A percentile compares a stretch with the other conserved stretches of the same genome.
Conservation (phyloP, 441 rosid genomes). For the Arabidopsis lyrata region DNA sequence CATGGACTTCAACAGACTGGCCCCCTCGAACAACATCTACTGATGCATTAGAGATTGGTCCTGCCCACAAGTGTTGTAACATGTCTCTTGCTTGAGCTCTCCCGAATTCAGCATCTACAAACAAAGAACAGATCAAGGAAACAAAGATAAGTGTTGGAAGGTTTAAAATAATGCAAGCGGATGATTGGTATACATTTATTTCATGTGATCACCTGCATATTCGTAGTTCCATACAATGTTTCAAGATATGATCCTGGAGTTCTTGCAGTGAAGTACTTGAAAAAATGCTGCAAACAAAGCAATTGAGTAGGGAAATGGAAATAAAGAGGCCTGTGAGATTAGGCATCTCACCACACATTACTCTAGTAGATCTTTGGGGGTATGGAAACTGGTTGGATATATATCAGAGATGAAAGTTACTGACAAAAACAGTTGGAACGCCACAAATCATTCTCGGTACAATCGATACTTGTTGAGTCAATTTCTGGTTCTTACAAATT, state of each 20-base stretch:
- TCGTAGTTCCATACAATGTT: constrained; percentile 89
- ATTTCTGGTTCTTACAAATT: too few species aligned
- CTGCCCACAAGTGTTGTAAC: constrained; percentile 98
- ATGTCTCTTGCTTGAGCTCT: constrained; percentile 96
- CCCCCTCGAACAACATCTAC: constrained; percentile 94
- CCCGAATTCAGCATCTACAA: constrained; percentile 88
- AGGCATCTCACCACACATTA: neutral
- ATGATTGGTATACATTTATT: neutral
- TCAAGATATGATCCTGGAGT: constrained; percentile 91
- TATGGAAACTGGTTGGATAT: neutral
- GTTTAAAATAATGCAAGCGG: too few species aligned
- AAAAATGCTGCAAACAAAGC: constrained; percentile 75
- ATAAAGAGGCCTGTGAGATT: neutral
- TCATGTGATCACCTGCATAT: constrained; percentile 70
- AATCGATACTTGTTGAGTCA: neutral
- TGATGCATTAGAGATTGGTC: constrained; percentile 95
- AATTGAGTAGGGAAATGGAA: constrained; percentile 18
- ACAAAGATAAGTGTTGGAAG: too few species aligned
- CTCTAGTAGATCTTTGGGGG: neutral
- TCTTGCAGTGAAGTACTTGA: constrained; percentile 90
- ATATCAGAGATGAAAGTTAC: neutral
- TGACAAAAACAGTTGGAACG: neutral
- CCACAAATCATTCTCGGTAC: neutral
- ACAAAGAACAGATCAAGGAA: neutral
- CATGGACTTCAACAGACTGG: constrained; percentile 93